Evolutionary conservation across 805 yeast species (phyloP).

Genomic region (Candida gorgasii): DNA sequence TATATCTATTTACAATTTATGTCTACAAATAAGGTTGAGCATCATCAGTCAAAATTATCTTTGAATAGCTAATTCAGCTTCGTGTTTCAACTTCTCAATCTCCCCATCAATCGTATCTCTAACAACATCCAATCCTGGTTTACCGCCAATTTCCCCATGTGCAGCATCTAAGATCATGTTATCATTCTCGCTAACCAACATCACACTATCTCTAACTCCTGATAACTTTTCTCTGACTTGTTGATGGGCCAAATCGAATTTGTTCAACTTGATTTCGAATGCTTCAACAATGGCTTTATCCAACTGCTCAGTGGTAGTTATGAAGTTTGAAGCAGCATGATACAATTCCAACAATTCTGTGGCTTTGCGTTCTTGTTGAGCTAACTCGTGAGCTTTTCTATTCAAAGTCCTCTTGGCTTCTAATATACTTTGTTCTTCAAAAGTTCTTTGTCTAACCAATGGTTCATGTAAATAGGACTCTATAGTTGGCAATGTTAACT

Average conservation of each 20-base stretch:
- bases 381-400: conserved; percentile 56
- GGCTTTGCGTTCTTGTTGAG: conserved; percentile 54
- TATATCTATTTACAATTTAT: background rate
- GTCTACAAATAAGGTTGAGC: no score
- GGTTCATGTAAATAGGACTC: conserved; percentile 68
- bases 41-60: no score
- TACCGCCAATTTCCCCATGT: conserved; percentile 41
- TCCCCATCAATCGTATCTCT: conserved; percentile 42
- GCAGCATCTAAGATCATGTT: conserved; percentile 35
- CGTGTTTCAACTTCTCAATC: conserved; percentile 34
- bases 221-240: conserved; percentile 37
- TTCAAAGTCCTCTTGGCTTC: conserved; percentile 65
- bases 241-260: conserved; percentile 34
- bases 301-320: conserved; percentile 70
- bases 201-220: conserved; percentile 29
- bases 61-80: conserved; percentile 35
- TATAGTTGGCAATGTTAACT: conserved; percentile 77
- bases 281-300: conserved; percentile 58
- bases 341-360: conserved; percentile 65
- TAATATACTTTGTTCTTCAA: conserved; percentile 62
- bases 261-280: conserved; percentile 43
- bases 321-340: conserved; percentile 66
- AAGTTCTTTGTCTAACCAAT: conserved; percentile 69
- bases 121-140: conserved; percentile 42
- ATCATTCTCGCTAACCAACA: conserved; percentile 32